Evolutionary conservation across 108 stramenopile genomes (phyloP), one percentile per base, ranked within the genome.

Genomic region (Nitzschia inconspicua): DNA sequence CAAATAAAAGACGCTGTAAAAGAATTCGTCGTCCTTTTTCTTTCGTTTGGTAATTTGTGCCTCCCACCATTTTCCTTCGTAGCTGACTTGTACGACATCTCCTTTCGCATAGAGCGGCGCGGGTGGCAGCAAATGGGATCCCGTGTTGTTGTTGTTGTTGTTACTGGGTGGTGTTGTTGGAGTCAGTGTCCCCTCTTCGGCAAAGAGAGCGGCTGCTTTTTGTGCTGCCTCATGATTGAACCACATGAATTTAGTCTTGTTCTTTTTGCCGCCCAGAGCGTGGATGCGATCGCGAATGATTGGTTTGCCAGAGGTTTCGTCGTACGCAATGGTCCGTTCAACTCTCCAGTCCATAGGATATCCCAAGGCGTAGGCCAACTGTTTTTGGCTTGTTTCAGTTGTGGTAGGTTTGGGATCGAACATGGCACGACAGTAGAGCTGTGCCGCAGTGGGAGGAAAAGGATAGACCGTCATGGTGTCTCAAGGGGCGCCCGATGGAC

Each of bases 281-380:
- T 82, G 76, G 35, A 82, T 82, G 6, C 57, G 49, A 70, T 82
- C 81, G 9, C 43, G 57, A 64, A 80, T 80, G 61, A 63, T 13
- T 2, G 27, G 47, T 3, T 41, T 44, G 5, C 54, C 70, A 32
- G 58, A 36, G 2, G 36, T 51, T 47, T 48, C 0, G 11, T 59
- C 43, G 24, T 31, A 25, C 39, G 59, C 66, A 10, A 77, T 19
- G 6, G 32, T 58, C 20, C 90, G 80, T 43, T 83, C 80, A 22
- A 91, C 90, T 50, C 83, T 54, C 91, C 91, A 92, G 39, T 77
- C 71, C 27, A 66, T 69, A 9, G 91, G 91, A 65, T 92, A 92
- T 26, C 91, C 91, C 65, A 92, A 65, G 35, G 91, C 87, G 8
- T 75, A 79, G 3, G 91, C 91, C 13, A 92, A 61, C 37, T 75